Evolutionary conservation across 1,284 basidiomycete genomes (phyloP), one percentile per base, ranked within the genome.

Genomic region (Cryptococcus hybrid): DNA sequence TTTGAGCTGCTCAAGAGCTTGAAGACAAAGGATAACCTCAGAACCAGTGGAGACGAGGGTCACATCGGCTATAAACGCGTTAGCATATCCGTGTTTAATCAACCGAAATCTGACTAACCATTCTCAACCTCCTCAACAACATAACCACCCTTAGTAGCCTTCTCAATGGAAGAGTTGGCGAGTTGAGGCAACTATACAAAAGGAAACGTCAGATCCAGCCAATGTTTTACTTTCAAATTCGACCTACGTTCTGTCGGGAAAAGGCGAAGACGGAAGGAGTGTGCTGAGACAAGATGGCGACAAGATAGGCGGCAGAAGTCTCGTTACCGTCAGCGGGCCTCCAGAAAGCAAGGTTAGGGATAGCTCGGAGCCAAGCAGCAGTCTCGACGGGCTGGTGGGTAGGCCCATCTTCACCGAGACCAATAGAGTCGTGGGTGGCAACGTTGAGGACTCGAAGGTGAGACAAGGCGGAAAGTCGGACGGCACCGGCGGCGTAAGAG

Each of bases 331-430:
- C 92, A 44, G 92, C 92, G 6, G 91, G 90, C 59, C 90, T 86
- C 90, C 90, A 92, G 82, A 92, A 89, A 60, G 87, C 88, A 56
- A 92, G 79, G 83, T 96, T 96, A 68, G 93, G 94, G 59, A 86
- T 85, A 30, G 93, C 88, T 67, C 93, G 89, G 76, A 96, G 83
- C 78, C 89, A 89, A 55, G 85, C 86, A 61, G 85, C 89, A 43
- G 89, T 91, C 82, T 96, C 93, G 59, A 95, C 83, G 37, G 92
- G 93, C 79, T 96, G 93, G 78, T 97, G 93, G 52, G 94, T 97
- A 54, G 94, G 93, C 48, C 94, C 94, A 70, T 97, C 93, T 80
- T 97, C 93, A 65, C 75, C 90, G 53, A 92, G 87, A 79, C 90
- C 90, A 67, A 92, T 92, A 50, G 88, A 90, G 76, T 92, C 90